Base-by-base conservation (phyloP, 1,284 basidiomycete genomes). In the Malassezia vespertilionis region DNA sequence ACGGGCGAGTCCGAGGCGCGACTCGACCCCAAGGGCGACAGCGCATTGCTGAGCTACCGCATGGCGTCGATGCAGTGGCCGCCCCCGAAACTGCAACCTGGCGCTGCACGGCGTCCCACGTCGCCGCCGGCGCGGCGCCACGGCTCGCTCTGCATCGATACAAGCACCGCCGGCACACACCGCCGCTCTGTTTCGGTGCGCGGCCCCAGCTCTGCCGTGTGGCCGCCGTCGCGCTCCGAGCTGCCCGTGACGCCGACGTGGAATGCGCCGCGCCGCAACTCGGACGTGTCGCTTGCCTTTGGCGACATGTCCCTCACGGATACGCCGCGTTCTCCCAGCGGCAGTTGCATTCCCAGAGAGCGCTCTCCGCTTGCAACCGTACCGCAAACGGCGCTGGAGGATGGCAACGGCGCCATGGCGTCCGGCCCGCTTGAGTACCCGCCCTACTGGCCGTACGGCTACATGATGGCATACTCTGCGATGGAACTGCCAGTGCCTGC, bases 401-500 rank as follows among this genome's bases (percentile, higher is more conserved):
- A n/a, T n/a, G n/a, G n/a, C n/a, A n/a, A n/a, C n/a, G n/a, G n/a
- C n/a, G n/a, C n/a, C n/a, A n/a, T n/a, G n/a, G n/a, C n/a, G n/a
- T n/a, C n/a, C 14, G 27, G 27, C 27, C 27, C 37, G 10, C 5
- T n/a, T 5, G 28, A 31, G 12, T 39, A 22, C 21, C 12, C 17
- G 31, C 39, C 27, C 2, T 11, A 5, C 31, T 11, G 20, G 39
- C 27, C 39, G n/a, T 31, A 22, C 39, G 30, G 28, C 24, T n/a
- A 8, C n/a, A 27, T 27, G 21, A 17, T 24, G 26, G 18, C 23
- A 4, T 26, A 18, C 15, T 22, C 43, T 5, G 15, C 20, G 23
- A 21, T 39, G 23, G 27, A 40, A 22, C 28, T 40, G 14, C 41
- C 47, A 2, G 14, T 27, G 18, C 45, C 54, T 22, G 60, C 57